These are phyloP conservation scores for Trichoderma sp. DNA, from an alignment of 2,329 filamentous ascomycete species.

Conservation along the genomic window DNA sequence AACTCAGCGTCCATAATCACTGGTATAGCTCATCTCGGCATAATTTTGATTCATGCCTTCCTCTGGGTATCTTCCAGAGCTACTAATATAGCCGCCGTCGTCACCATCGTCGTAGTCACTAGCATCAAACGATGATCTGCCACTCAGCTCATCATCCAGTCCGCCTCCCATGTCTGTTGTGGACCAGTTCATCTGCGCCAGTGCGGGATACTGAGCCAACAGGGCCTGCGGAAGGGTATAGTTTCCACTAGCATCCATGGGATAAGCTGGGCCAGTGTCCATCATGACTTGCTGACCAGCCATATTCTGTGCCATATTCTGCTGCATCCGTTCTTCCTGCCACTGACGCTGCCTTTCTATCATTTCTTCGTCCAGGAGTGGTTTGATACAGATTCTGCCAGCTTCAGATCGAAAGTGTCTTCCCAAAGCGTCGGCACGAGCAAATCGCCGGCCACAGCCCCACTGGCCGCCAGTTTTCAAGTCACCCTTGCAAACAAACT, in stretches of 20 bases:
- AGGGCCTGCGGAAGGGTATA: slow-evolving; percentile 84
- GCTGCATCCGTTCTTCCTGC: slow-evolving; percentile 71
- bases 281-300: slow-evolving; percentile 60
- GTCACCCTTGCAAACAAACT: slow-evolving; percentile 93
- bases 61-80: slow-evolving; percentile 63
- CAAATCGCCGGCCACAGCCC: slow-evolving; percentile 93
- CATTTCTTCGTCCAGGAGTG: slow-evolving; percentile 93
- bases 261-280: slow-evolving; percentile 63
- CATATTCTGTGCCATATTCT: slow-evolving; percentile 66
- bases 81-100: slow-evolving; percentile 68
- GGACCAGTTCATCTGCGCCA: slow-evolving; percentile 89
- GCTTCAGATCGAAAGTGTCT: slow-evolving; percentile 95
- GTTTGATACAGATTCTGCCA: slow-evolving; percentile 93
- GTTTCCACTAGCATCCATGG: slow-evolving; percentile 58
- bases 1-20: slow-evolving; percentile 54
- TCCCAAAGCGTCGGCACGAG: slow-evolving; percentile 90
- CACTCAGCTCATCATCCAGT: slow-evolving; percentile 75
- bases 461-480: slow-evolving; percentile 82
- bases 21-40: slow-evolving; percentile 56
- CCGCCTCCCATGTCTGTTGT: slow-evolving; percentile 67
- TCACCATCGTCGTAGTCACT: slow-evolving; percentile 78
- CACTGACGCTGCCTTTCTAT: slow-evolving; percentile 75
- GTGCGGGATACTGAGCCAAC: slow-evolving; percentile 86
- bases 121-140: slow-evolving; percentile 79
- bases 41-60: slow-evolving; percentile 60